phyloP scores from a whole-genome alignment of 306 rosid genomes.

The Rubus parviflorus region DNA sequence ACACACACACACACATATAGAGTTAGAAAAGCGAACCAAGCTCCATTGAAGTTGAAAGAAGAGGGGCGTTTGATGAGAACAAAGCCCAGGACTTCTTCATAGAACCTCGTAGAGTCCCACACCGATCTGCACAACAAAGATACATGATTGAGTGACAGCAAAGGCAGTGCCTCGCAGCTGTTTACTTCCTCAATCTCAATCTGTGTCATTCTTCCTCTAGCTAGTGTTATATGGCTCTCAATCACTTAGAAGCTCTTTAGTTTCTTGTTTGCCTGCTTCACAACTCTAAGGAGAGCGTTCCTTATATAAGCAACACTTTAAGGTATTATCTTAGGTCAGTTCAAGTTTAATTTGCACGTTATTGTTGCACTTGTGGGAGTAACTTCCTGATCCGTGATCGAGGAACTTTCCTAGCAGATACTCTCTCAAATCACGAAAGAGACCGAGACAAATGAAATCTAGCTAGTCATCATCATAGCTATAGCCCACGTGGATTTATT shows the following conservation, averaged over 20 bases:
- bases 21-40: constrained; percentile 46
- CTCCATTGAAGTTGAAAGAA: constrained; percentile 82
- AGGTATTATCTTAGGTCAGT: background rate
- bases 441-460: constrained; percentile 21
- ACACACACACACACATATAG: background rate
- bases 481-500: background rate
- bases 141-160: constrained; percentile 74
- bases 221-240: background rate
- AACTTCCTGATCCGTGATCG: constrained; percentile 7
- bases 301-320: constrained; percentile 37
- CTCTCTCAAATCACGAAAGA: constrained; percentile 22
- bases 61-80: constrained; percentile 81
- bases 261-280: constrained; percentile 30
- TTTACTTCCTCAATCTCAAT: constrained; percentile 75
- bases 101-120: constrained; percentile 65
- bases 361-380: constrained; percentile 15
- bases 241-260: constrained; percentile 4
- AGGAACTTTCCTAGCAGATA: constrained; percentile 63
- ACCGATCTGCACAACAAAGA: constrained; percentile 70
- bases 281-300: constrained; percentile 18
- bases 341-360: background rate
- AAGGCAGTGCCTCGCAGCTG: constrained; percentile 55
- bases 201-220: constrained; percentile 3
- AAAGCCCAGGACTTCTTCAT: constrained; percentile 71
- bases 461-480: background rate